Base-by-base conservation (phyloP, 352 stramenopile genomes). In the Phytophthora niederhauseri region DNA sequence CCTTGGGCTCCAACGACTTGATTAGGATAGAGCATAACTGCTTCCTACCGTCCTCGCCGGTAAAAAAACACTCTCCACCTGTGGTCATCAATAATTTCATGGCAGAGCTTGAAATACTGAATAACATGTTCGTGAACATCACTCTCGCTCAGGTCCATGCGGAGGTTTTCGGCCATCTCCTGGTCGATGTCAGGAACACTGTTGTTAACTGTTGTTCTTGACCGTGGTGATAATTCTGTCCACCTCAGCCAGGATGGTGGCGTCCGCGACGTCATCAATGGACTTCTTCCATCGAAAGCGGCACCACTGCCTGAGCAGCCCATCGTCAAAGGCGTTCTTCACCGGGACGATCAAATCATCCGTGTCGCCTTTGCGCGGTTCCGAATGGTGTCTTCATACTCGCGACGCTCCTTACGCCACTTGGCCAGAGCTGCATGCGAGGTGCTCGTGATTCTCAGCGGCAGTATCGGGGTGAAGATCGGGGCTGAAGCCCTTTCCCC, bases 251-350 rank as follows among this genome's bases (percentile, higher is more conserved):
- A 55, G 24, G 8, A 56, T 43, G 31, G 2, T 11, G 43, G 7
- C 53, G 12, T 49, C 53, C 4, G 31, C 50, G 53, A 49, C 45
- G 6, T 56, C 46, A 19, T 45, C 45, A 8, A 55, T 56, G 3
- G 43, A 19, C 4, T 56, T 56, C 3, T 49, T 17, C 57, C 26
- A 38, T 24, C 45, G 14, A n/a, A 64, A 19, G 9, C 3, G 43
- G 30, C 45, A 64, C 45, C 57, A 34, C 24, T 48, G 1, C 4
- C 30, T 43, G 2, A 53, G 15, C 3, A 61, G 20, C 1, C 55
- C 24, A 9, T 49, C 14, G 24, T 61, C 55, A n/a, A 61, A 62
- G 2, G 56, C 53, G n/a, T 34, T 64, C 28, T 55, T 64, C 9
- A 49, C 19, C 12, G 45, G 45, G 5, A 56, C 43, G 45, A 64